phyloP scores from a whole-genome alignment of 495 filamentous ascomycete species.

The Lepidopterella palustris region DNA sequence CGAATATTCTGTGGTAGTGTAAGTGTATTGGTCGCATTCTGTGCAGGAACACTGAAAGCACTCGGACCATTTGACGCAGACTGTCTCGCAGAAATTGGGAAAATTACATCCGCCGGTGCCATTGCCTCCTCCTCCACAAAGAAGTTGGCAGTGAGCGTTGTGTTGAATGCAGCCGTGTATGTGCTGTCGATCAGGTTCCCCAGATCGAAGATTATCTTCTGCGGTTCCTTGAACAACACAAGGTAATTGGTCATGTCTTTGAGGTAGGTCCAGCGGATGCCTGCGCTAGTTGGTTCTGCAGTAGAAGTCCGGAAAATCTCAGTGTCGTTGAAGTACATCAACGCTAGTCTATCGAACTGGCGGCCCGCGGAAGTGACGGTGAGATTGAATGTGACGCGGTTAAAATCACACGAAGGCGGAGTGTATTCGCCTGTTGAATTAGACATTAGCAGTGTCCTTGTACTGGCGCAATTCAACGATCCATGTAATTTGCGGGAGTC shows the following conservation, averaged over 20 bases:
- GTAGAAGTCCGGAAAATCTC: slow-evolving; percentile 86
- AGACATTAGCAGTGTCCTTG: slow-evolving; percentile 5
- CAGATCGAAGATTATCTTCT: slow-evolving; percentile 79
- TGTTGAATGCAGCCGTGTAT: slow-evolving; percentile 76
- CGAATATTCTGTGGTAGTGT: slow-evolving; percentile 54
- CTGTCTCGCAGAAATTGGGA: slow-evolving; percentile 65
- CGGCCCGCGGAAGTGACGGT: slow-evolving; percentile 67
- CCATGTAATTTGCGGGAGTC: neutral
- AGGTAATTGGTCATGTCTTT: slow-evolving; percentile 80
- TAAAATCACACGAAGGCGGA: slow-evolving; percentile 68
- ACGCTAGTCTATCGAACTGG: slow-evolving; percentile 72
- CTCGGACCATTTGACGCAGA: slow-evolving; percentile 51
- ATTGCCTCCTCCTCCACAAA: slow-evolving; percentile 48
- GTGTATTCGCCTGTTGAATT: slow-evolving; percentile 51
- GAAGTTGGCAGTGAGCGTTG: slow-evolving; percentile 73
- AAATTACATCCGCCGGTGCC: slow-evolving; percentile 57
- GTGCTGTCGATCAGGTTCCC: slow-evolving; percentile 67
- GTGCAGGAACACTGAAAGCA: slow-evolving; percentile 60
- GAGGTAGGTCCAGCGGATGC: slow-evolving; percentile 69
- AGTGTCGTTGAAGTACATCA: slow-evolving; percentile 73
- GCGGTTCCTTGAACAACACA: slow-evolving; percentile 56
- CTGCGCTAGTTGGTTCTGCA: slow-evolving; percentile 65
- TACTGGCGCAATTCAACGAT: no score
- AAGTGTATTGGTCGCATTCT: slow-evolving; percentile 56
- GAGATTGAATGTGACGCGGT: slow-evolving; percentile 73